Evolutionary conservation across 805 yeast species (phyloP), one percentile per base, ranked within the genome.

Genomic region (Monosporozyma aquatica): DNA sequence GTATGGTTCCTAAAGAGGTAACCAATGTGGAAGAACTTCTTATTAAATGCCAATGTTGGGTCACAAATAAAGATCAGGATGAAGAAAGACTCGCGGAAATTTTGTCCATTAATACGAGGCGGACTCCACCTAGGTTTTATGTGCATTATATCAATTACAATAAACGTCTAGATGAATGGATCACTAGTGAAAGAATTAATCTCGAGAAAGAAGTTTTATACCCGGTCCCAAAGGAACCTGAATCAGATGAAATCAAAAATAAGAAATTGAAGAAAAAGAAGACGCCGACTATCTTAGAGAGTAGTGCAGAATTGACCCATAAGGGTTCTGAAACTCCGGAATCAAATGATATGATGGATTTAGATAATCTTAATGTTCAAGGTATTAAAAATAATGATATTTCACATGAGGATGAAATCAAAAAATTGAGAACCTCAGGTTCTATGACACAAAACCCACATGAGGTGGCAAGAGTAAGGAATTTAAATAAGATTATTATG

Each of bases 151-250:
- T 79, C 41, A 95, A 89, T 52, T 92, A 81, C 69, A 92, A 92
- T 68, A 92, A 92, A 63, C 82, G 99, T 62, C 72, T 92, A 52
- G 99, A 92, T 66, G 98, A 92, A 62, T 90, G 97, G 97, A 76
- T 92, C 6, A 69, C 73, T 17, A 70, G 76, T 4, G 80, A 78
- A 28, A 71, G 94, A 41, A 78, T 92, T 9, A 85, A 87, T 58
- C 72, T 78, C 42, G 67, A 71, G n/a, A 68, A 78, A 43, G 86
- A 86, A 0, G 75, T 90, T 43, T 74, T 75, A 15, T 68, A 78
- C 48, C 96, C 96, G 0, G 78, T 75, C 49, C 78, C 78, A 0
- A 75, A 73, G 47, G 65, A 64, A 26, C 66, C 57, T 37, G 73
- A 69, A 55, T 73, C 70, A 45, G 77, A 70, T 40, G 56, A 37